These are phyloP conservation scores for Trypanosoma mega DNA, from an alignment of 208 protist species.

Conservation along the genomic window DNA sequence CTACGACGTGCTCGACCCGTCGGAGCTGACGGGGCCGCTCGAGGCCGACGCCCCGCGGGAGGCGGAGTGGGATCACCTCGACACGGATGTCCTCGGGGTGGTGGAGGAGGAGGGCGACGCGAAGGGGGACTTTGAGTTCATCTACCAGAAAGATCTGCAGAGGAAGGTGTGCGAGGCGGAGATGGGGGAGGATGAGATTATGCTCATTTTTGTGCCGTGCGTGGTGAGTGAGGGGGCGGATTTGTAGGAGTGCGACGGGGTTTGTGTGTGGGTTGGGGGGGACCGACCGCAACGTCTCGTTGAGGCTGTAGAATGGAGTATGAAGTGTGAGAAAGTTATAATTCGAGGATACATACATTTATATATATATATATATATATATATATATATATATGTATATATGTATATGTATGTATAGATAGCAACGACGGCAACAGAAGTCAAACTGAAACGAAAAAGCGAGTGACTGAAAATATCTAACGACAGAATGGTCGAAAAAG, in stretches of 20 bases:
- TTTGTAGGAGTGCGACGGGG: no score
- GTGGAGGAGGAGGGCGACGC: background rate
- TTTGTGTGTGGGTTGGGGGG: no score
- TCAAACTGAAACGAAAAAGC: no score
- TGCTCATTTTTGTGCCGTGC: background rate
- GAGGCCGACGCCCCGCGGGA: background rate
- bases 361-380: conserved; percentile 23
- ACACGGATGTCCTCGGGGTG: background rate
- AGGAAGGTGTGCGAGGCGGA: background rate
- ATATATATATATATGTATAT: conserved; percentile 8
- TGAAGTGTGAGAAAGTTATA: background rate
- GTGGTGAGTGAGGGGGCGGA: no score
- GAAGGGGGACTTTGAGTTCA: background rate
- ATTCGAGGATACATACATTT: background rate
- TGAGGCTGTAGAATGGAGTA: background rate
- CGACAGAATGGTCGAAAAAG: no score
- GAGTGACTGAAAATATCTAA: no score
- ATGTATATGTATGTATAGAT: conserved; percentile 9
- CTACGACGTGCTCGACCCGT: background rate
- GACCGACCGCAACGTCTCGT: no score
- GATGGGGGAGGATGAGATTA: background rate
- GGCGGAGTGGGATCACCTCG: background rate
- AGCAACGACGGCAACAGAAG: no score
- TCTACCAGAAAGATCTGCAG: background rate
- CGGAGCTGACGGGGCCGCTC: background rate